phyloP scores from a whole-genome alignment of 768 basidiomycete genomes.

The Tricholoma bakamatsutake region DNA sequence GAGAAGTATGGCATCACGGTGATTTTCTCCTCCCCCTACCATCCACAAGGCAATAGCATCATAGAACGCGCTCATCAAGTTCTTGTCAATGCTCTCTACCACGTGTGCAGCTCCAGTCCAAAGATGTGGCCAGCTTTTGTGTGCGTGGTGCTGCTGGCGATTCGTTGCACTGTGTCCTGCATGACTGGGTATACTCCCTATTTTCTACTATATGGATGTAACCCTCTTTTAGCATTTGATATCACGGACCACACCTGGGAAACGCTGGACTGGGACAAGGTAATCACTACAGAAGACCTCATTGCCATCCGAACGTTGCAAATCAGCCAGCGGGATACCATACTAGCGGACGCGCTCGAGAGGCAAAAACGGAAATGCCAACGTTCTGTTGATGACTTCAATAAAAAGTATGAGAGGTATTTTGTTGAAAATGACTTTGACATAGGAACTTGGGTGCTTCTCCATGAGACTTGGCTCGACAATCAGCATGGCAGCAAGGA shows the following conservation, averaged over 20 bases:
- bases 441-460: slow-evolving; percentile 23
- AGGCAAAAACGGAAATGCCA: slow-evolving; percentile 3
- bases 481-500: slow-evolving; percentile 24
- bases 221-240: slow-evolving; percentile 2
- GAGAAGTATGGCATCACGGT: no score
- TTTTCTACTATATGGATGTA: slow-evolving; percentile 8
- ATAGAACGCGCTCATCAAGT: slow-evolving; percentile 24
- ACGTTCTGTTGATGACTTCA: slow-evolving; percentile 19
- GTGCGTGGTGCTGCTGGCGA: slow-evolving; percentile 17
- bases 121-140: slow-evolving; percentile 23
- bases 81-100: slow-evolving; percentile 16
- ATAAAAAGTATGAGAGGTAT: slow-evolving; percentile 9
- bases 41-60: neutral
- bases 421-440: slow-evolving; percentile 16
- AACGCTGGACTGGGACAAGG: neutral
- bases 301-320: slow-evolving; percentile 13
- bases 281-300: slow-evolving; percentile 19
- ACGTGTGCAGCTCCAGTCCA: slow-evolving; percentile 5
- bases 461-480: slow-evolving; percentile 25
- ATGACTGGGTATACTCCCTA: slow-evolving; percentile 16
- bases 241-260: slow-evolving; percentile 25
- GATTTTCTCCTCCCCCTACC: no score
- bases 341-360: slow-evolving; percentile 9
- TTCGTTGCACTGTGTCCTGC: slow-evolving; percentile 1
- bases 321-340: slow-evolving; percentile 8